Conservation (phyloP, 345 rosid species). For the Eucalyptus pumila region DNA sequence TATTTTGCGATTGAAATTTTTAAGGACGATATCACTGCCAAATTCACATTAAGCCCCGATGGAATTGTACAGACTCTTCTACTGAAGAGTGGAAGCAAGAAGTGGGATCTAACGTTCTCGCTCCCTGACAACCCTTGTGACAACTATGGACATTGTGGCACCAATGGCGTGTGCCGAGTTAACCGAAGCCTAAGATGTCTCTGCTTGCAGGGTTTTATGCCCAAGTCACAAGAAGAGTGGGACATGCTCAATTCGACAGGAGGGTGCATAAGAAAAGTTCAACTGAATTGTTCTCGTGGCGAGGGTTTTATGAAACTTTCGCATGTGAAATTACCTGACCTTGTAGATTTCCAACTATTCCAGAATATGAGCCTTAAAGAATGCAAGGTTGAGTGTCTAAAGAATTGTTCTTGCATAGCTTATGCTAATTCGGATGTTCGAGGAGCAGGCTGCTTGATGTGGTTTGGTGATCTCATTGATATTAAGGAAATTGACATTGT, state of each 20-base stretch:
- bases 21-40: neutral
- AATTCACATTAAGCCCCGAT: neutral
- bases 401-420: no score
- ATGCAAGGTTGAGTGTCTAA: no score
- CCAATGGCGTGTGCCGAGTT: neutral
- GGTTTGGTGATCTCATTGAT: no score
- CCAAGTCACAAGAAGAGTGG: conserved; percentile 13
- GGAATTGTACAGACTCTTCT: neutral
- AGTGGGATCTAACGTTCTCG: neutral
- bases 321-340: no score
- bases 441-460: no score
- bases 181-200: neutral
- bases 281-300: no score
- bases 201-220: conserved; percentile 22
- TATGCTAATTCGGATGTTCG: no score
- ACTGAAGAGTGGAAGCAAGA: neutral
- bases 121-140: neutral
- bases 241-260: no score
- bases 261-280: no score
- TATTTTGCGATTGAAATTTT: neutral
- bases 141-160: neutral
- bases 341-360: no score
- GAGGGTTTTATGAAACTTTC: neutral
- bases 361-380: no score
- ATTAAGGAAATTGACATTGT: neutral